A percentile compares a stretch with the other conserved stretches of the same genome.
Conservation (phyloP, 805 yeast species). For the Ogataea populi-albae region DNA sequence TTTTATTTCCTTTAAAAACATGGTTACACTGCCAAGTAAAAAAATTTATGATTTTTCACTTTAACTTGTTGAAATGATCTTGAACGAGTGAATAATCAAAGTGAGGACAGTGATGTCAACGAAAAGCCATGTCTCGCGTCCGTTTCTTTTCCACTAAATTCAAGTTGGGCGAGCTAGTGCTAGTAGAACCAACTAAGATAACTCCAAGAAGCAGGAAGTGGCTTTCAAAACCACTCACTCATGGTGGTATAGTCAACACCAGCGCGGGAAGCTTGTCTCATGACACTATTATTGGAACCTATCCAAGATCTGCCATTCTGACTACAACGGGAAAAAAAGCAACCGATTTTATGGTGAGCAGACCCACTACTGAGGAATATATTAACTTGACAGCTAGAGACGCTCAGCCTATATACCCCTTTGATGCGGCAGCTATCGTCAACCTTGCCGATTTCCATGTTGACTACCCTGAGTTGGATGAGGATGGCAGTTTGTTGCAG, state of each 20-base stretch:
- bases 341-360: constrained; percentile 33
- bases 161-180: constrained; percentile 31
- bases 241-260: constrained; percentile 19
- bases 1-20: no score
- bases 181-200: constrained; percentile 28
- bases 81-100: constrained; percentile 1
- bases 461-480: constrained; percentile 34
- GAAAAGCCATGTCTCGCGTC: no score
- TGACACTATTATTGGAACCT: constrained; percentile 37
- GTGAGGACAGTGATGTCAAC: no score
- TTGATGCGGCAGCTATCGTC: constrained; percentile 48
- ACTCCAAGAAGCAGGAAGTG: constrained; percentile 25
- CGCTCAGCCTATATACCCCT: constrained; percentile 51
- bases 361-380: constrained; percentile 48
- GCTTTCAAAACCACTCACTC: constrained; percentile 30
- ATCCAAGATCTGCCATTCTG: constrained; percentile 34
- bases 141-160: constrained; percentile 20
- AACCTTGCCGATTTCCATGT: constrained; percentile 45
- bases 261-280: constrained; percentile 34
- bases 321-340: constrained; percentile 14
- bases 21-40: no score
- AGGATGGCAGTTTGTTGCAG: constrained; percentile 7
- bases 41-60: no score
- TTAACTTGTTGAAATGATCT: no score
- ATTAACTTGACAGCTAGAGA: constrained; percentile 38